Evolutionary conservation across 352 stramenopile species (phyloP).

Genomic region (Peronospora farinosa): DNA sequence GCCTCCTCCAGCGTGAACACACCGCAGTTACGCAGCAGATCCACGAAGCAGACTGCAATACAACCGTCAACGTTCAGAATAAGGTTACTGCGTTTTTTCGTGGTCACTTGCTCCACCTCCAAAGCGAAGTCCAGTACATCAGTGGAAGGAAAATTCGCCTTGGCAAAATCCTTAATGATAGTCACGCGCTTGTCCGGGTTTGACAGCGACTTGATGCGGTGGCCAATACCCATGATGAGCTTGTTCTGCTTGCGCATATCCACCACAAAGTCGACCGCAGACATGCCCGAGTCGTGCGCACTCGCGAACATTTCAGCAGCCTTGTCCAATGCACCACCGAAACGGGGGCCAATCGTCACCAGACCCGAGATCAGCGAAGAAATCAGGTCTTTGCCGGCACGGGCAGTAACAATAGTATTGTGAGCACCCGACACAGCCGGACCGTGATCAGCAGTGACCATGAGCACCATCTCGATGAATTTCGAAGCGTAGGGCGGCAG

Average conservation of each 20-base stretch:
- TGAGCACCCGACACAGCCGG: constrained; percentile 93
- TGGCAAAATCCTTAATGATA: constrained; percentile 95
- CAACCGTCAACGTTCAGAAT: constrained; percentile 97
- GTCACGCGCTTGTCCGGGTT: constrained; percentile 96
- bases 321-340: constrained; percentile 93
- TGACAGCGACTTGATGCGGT: constrained; percentile 92
- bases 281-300: constrained; percentile 85
- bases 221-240: constrained; percentile 96
- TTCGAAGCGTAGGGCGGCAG: constrained; percentile 87
- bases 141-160: constrained; percentile 90
- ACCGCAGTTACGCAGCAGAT: constrained; percentile 90
- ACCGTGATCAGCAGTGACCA: constrained; percentile 95
- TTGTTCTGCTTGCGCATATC: constrained; percentile 93
- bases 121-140: constrained; percentile 94
- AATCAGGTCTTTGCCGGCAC: constrained; percentile 95
- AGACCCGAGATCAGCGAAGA: constrained; percentile 94
- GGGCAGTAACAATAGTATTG: constrained; percentile 93
- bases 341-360: constrained; percentile 93
- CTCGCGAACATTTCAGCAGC: constrained; percentile 90
- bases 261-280: constrained; percentile 89
- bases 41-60: constrained; percentile 95
- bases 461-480: constrained; percentile 98
- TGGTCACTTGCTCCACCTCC: constrained; percentile 94
- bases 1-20: constrained; percentile 88
- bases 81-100: constrained; percentile 95